Evolutionary conservation across 2,329 filamentous ascomycete genomes (phyloP).

Genomic region (Rosellinia necatrix): DNA sequence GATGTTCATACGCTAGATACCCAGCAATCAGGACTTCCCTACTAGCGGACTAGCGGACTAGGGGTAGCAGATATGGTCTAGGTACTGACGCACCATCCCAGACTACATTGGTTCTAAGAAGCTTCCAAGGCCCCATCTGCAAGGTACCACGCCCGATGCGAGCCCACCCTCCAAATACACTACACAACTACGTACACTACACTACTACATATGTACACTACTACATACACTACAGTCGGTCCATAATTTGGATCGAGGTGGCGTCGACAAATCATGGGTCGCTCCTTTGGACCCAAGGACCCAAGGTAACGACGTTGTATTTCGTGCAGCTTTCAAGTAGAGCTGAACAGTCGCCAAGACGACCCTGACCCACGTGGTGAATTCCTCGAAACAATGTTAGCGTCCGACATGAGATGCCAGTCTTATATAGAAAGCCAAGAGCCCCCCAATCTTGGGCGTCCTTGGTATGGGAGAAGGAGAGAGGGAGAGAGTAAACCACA

Average conservation of each 20-base stretch:
- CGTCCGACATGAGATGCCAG: not conserved
- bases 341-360: slow-evolving; percentile 22
- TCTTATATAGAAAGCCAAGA: slow-evolving; percentile 14
- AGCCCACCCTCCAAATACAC: no score
- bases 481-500: no score
- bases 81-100: no score
- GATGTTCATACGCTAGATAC: slow-evolving; percentile 3
- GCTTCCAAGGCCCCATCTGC: slow-evolving; percentile 19
- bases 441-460: not conserved
- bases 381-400: slow-evolving; percentile 16
- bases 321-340: slow-evolving; percentile 9
- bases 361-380: slow-evolving; percentile 16
- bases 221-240: no score
- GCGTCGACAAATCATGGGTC: slow-evolving; percentile 20
- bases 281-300: not conserved
- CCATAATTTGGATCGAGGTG: slow-evolving; percentile 3
- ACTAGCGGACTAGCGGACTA: no score
- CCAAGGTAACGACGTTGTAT: slow-evolving; percentile 2
- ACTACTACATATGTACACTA: no score
- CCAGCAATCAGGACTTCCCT: slow-evolving; percentile 1
- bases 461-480: not conserved
- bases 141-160: slow-evolving; percentile 12
- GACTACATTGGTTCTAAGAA: no score
- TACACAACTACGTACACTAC: no score
- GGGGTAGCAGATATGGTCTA: slow-evolving; percentile 10